Conservation (phyloP, 352 stramenopile species). For the Thalassiosira ordinaria region DNA sequence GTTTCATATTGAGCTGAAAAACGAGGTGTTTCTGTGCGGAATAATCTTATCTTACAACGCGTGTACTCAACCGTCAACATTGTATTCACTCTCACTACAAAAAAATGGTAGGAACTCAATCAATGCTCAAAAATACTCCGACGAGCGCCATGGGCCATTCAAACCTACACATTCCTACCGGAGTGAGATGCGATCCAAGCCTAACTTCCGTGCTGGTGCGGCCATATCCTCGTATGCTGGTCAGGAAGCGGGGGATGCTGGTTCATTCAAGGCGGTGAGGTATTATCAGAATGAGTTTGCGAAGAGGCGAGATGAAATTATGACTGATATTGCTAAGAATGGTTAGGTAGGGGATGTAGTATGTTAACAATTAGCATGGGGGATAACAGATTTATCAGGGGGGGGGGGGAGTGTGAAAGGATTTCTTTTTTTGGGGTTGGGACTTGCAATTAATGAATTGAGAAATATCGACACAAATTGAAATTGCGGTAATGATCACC, state of each 20-base stretch:
- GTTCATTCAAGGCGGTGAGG: constrained; percentile 42
- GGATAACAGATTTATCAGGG: too few relatives aligned
- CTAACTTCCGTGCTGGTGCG: constrained; percentile 43
- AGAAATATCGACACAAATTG: too few relatives aligned
- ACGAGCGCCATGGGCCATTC: constrained; percentile 54
- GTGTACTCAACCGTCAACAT: too few relatives aligned
- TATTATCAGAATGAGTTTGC: constrained; percentile 53
- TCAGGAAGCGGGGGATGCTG: constrained; percentile 40
- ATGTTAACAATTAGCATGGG: constrained; percentile 4
- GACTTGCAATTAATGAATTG: too few relatives aligned
- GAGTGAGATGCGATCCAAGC: constrained; percentile 26
- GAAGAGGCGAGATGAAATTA: constrained; percentile 61
- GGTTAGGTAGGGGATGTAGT: constrained; percentile 25
- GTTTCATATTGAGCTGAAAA: too few relatives aligned
- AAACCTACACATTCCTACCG: constrained; percentile 44
- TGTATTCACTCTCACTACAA: constrained; percentile 6
- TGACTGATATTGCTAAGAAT: constrained; percentile 62
- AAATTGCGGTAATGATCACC: too few relatives aligned
- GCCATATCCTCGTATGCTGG: constrained; percentile 51
- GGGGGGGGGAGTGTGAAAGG: background rate
- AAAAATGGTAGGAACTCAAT: constrained; percentile 49
- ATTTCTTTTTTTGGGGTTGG: background rate
- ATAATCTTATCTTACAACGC: too few relatives aligned
- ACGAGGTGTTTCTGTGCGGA: too few relatives aligned
- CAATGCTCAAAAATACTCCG: constrained; percentile 52